Conservation (phyloP, 2,329 filamentous ascomycete genomes). For the Aspergillus sp. region DNA sequence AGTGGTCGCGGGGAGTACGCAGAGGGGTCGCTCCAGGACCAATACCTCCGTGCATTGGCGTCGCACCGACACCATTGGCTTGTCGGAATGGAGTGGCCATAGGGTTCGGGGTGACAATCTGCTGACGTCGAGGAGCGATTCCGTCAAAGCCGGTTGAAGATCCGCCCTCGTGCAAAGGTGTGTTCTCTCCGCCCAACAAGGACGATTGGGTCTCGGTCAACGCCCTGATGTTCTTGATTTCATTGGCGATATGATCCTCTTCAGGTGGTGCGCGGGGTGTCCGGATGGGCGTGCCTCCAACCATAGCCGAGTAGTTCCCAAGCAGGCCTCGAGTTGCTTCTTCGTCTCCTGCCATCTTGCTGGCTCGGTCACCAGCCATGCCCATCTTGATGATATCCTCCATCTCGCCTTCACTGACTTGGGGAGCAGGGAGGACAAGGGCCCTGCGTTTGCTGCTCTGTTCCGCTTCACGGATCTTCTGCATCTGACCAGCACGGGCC, state of each 20-base stretch:
- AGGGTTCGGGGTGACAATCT: constrained; percentile 89
- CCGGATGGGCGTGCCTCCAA: constrained; percentile 80
- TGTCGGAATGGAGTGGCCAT: constrained; percentile 83
- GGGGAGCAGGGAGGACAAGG: constrained; percentile 80
- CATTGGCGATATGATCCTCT: constrained; percentile 94
- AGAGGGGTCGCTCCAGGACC: constrained; percentile 77
- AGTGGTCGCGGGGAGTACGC: constrained; percentile 83
- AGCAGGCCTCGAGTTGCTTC: constrained; percentile 86
- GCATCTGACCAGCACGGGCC: constrained; percentile 88
- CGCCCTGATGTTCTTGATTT: constrained; percentile 89
- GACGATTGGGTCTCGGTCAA: constrained; percentile 93
- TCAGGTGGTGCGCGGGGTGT: constrained; percentile 89
- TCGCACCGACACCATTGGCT: constrained; percentile 65
- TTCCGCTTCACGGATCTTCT: constrained; percentile 92
- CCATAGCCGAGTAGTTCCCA: constrained; percentile 79
- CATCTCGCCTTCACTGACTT: constrained; percentile 88
- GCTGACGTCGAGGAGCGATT: constrained; percentile 74
- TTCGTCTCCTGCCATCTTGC: constrained; percentile 68
- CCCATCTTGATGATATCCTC: constrained; percentile 99
- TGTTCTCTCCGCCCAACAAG: constrained; percentile 89
- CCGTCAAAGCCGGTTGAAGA: constrained; percentile 87
- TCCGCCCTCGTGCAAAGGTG: constrained; percentile 76
- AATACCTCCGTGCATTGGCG: constrained; percentile 57
- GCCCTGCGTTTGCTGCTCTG: constrained; percentile 89
- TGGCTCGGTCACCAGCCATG: constrained; percentile 85